Conservation (phyloP, 257 asterid genomes). For the Ocimum tenuiflorum region DNA sequence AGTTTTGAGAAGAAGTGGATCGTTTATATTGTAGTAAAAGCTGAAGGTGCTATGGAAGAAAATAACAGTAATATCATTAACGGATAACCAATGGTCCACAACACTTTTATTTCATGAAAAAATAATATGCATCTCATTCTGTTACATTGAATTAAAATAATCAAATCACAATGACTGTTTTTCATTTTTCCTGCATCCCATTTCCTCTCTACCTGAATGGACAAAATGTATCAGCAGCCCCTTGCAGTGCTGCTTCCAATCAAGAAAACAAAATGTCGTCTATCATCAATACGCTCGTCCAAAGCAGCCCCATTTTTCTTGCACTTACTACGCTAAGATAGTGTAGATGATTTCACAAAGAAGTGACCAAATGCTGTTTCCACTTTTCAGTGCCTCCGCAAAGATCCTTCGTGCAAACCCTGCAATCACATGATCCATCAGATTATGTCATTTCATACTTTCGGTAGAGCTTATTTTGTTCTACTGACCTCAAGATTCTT, state of each 20-base stretch:
- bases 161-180: background rate
- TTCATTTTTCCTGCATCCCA: background rate
- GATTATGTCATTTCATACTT: background rate
- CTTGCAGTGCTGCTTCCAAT: background rate
- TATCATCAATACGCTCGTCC: background rate
- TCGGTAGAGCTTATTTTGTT: too few relatives aligned
- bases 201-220: background rate
- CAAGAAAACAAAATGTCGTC: background rate
- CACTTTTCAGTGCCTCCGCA: background rate
- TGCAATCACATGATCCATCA: background rate
- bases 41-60: too few relatives aligned
- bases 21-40: too few relatives aligned
- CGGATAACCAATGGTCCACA: background rate
- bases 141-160: background rate
- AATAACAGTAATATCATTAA: too few relatives aligned
- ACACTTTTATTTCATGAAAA: background rate
- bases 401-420: constrained; percentile 16
- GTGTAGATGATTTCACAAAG: background rate
- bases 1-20: too few relatives aligned
- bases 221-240: background rate
- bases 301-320: background rate
- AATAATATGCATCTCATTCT: background rate
- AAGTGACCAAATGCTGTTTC: background rate
- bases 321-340: background rate
- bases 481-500: constrained; percentile 27